These are phyloP conservation scores for Leccinellum albellum DNA, from an alignment of 768 basidiomycete species.

Conservation along the genomic window DNA sequence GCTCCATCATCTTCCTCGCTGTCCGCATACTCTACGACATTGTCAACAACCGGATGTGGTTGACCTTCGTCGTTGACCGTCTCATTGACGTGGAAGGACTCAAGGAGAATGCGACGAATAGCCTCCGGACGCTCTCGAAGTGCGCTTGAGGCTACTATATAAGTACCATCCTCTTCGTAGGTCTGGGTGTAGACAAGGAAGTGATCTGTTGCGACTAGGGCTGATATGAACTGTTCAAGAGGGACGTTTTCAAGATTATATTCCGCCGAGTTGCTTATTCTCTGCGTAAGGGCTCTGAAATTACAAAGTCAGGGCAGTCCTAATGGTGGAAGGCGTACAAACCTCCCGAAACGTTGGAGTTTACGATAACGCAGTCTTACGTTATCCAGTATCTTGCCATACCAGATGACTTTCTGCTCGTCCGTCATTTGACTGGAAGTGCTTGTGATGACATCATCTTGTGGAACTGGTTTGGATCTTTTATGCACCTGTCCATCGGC, in stretches of 20 bases:
- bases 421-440: conserved; percentile 58
- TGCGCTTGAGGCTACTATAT: conserved; percentile 78
- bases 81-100: conserved; percentile 80
- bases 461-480: conserved; percentile 33
- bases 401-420: conserved; percentile 85
- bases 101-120: conserved; percentile 75
- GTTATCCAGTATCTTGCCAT: conserved; percentile 87
- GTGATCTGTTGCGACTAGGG: conserved; percentile 81
- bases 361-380: conserved; percentile 91
- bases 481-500: conserved; percentile 29
- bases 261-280: conserved; percentile 92
- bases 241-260: conserved; percentile 74
- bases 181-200: conserved; percentile 88
- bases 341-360: conserved; percentile 90
- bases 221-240: conserved; percentile 74
- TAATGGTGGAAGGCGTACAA: not conserved
- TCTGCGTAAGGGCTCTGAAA: conserved; percentile 65
- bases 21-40: conserved; percentile 36
- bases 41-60: conserved; percentile 39
- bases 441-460: conserved; percentile 36
- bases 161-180: conserved; percentile 88
- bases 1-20: conserved; percentile 55
- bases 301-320: conserved; percentile 4
- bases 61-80: conserved; percentile 47
- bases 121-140: conserved; percentile 73